Conservation (phyloP, 2,329 filamentous ascomycete genomes). For the Colletotrichum cordylinicola region DNA sequence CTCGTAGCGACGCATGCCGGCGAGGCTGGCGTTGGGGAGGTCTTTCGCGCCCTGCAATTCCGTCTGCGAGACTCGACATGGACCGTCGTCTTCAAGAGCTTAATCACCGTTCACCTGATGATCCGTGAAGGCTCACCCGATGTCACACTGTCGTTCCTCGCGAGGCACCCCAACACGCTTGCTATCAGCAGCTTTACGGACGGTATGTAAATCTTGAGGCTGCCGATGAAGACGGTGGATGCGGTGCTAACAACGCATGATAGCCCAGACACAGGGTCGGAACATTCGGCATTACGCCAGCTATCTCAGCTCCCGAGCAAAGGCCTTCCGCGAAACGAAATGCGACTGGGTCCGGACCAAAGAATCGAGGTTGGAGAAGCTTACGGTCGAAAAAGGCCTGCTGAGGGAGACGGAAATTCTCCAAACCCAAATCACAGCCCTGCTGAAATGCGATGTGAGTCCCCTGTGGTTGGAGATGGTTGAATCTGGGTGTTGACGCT, state of each 20-base stretch:
- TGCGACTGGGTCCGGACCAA: constrained; percentile 88
- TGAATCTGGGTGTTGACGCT: constrained; percentile 6
- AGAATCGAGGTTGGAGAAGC: constrained; percentile 81
- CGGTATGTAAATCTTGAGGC: constrained; percentile 60
- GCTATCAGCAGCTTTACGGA: constrained; percentile 92
- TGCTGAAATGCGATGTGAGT: constrained; percentile 89
- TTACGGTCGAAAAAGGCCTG: constrained; percentile 90
- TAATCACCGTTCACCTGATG: constrained; percentile 97
- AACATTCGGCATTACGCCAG: constrained; percentile 93
- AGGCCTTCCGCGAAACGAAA: constrained; percentile 83
- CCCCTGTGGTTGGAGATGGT: neutral
- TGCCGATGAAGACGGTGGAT: neutral
- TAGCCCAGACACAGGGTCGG: constrained; percentile 91
- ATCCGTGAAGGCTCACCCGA: constrained; percentile 93
- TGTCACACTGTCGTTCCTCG: constrained; percentile 83
- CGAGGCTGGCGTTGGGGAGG: constrained; percentile 92
- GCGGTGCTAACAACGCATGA: neutral
- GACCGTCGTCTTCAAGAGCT: constrained; percentile 98
- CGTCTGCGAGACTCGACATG: constrained; percentile 94
- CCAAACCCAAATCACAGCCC: constrained; percentile 83
- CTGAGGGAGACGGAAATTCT: constrained; percentile 90
- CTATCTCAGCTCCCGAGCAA: constrained; percentile 83
- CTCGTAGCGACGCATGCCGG: constrained; percentile 93
- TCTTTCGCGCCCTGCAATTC: constrained; percentile 90
- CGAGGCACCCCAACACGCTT: constrained; percentile 81